These are phyloP conservation scores for Auricularia heimuer DNA, from an alignment of 768 basidiomycete genomes.

Conservation along the genomic window DNA sequence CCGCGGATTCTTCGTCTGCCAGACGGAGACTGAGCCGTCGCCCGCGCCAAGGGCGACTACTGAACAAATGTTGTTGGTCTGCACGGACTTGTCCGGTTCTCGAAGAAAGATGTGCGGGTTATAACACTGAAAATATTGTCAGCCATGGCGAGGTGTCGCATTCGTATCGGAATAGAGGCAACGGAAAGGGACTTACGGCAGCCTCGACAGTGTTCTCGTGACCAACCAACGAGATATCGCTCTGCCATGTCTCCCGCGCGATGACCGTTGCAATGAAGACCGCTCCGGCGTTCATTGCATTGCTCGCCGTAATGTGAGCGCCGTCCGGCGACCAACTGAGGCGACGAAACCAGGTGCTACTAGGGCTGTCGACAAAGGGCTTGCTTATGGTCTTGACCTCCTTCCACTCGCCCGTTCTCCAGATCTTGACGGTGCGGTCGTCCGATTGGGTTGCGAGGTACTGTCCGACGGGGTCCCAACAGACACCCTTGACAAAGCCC, in stretches of 20 bases:
- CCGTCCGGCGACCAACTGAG: constrained; percentile 99
- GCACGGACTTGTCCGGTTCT: constrained; percentile 53
- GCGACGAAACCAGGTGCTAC: constrained; percentile 87
- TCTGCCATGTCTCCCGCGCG: constrained; percentile 77
- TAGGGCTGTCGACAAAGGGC: constrained; percentile 89
- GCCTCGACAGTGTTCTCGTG: constrained; percentile 97
- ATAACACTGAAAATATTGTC: constrained; percentile 48
- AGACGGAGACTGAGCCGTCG: constrained; percentile 87
- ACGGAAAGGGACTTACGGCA: constrained; percentile 25
- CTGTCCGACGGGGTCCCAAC: constrained; percentile 97
- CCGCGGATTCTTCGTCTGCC: constrained; percentile 88
- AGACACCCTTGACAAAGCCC: constrained; percentile 97
- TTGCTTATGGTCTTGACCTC: constrained; percentile 77
- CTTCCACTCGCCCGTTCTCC: constrained; percentile 89
- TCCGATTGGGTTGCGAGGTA: constrained; percentile 96
- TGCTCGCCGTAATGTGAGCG: constrained; percentile 95
- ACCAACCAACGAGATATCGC: constrained; percentile 89
- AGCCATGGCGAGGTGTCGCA: constrained; percentile 26
- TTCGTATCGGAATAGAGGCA: too few relatives aligned
- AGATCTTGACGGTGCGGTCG: constrained; percentile 93
- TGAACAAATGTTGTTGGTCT: constrained; percentile 78
- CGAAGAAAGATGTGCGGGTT: constrained; percentile 92
- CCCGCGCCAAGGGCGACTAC: constrained; percentile 91
- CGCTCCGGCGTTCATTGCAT: constrained; percentile 92
- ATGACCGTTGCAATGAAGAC: constrained; percentile 98